Evolutionary conservation across 140 eudicot species (phyloP).

Genomic region (Ambrosia hybrid): DNA sequence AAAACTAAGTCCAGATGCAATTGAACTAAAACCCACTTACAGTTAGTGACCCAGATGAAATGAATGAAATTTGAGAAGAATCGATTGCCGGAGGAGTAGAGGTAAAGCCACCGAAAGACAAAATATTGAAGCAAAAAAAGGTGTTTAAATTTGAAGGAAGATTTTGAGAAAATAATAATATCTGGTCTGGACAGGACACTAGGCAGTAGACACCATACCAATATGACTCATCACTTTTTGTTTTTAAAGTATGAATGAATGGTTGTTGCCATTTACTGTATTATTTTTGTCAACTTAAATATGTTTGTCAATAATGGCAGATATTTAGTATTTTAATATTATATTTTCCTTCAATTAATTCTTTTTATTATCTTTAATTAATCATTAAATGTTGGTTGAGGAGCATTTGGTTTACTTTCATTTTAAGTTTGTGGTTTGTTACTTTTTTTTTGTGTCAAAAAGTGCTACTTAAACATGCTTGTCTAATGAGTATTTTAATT

Average conservation of each 20-base stretch:
- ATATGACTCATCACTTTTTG: conserved; percentile 6
- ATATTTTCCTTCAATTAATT: neutral
- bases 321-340: neutral
- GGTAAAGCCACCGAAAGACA: conserved; percentile 43
- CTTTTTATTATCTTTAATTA: neutral
- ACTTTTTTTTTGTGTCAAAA: too few species aligned
- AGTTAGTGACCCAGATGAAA: conserved; percentile 17
- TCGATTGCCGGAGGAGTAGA: conserved; percentile 21
- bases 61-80: conserved; percentile 8
- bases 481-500: too few species aligned
- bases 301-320: neutral
- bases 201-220: neutral
- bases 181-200: neutral
- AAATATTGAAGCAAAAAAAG: conserved; percentile 33
- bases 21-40: conserved; percentile 26
- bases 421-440: conserved; percentile 13
- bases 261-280: conserved; percentile 3
- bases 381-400: conserved; percentile 7
- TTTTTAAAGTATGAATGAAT: neutral
- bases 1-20: conserved; percentile 25
- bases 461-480: too few species aligned
- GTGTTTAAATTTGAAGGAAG: conserved; percentile 27
- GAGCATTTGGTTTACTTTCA: conserved; percentile 4
- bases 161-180: conserved; percentile 3
- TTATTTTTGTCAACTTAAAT: neutral